These are phyloP conservation scores for Ophiostoma piceae DNA, from an alignment of 2,329 filamentous ascomycete genomes.

Conservation along the genomic window DNA sequence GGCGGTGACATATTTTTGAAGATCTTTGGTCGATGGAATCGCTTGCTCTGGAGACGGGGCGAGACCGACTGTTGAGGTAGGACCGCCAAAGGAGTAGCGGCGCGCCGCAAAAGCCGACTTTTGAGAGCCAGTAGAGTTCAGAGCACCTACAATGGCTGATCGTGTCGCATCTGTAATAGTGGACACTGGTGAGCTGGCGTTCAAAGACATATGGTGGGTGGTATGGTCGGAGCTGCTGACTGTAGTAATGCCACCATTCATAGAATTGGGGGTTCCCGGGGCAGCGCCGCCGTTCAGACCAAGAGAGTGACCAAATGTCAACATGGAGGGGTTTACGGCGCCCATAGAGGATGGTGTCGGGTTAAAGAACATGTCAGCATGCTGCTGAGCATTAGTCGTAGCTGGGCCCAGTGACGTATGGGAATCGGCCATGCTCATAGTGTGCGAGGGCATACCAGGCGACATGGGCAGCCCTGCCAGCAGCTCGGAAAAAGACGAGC, in stretches of 20 bases:
- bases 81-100: conserved; percentile 59
- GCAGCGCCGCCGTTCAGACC: conserved; percentile 51
- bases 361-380: conserved; percentile 69
- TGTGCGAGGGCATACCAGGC: conserved; percentile 67
- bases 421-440: conserved; percentile 5
- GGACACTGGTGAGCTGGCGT: conserved; percentile 49
- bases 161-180: conserved; percentile 62
- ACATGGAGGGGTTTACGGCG: conserved; percentile 65
- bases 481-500: conserved; percentile 43
- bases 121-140: conserved; percentile 44
- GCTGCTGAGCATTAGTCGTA: background rate
- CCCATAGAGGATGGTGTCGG: conserved; percentile 70
- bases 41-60: conserved; percentile 49
- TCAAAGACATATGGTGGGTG: conserved; percentile 39
- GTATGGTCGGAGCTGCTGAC: conserved; percentile 36
- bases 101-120: conserved; percentile 52
- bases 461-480: conserved; percentile 67
- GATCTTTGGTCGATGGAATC: conserved; percentile 75
- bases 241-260: conserved; percentile 51
- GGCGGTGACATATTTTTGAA: conserved; percentile 83
- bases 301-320: conserved; percentile 63
- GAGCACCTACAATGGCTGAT: conserved; percentile 54
- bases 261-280: conserved; percentile 68
- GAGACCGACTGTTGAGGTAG: conserved; percentile 45
- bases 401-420: background rate